These are phyloP conservation scores for Rosa persica DNA, from an alignment of 306 rosid genomes.

Conservation along the genomic window DNA sequence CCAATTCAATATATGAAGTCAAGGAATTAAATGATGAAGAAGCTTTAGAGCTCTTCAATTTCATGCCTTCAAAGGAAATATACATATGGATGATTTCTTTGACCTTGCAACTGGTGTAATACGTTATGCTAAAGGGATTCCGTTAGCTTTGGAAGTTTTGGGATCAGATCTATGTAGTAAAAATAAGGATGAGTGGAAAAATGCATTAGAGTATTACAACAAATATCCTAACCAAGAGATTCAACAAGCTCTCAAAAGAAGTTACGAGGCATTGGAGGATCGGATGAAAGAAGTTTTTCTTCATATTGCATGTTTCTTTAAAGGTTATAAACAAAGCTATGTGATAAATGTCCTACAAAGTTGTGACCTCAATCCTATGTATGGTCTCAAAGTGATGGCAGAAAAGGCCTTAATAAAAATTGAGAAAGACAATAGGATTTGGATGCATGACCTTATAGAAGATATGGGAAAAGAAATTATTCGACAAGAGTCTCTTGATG, in stretches of 20 bases:
- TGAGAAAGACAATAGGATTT: neutral
- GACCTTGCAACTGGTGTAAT: neutral
- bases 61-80: neutral
- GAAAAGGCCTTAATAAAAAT: slow-evolving; percentile 17
- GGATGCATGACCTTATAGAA: slow-evolving; percentile 47
- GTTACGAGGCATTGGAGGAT: slow-evolving; percentile 33
- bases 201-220: slow-evolving; percentile 32
- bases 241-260: slow-evolving; percentile 31
- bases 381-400: neutral
- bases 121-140: slow-evolving; percentile 4
- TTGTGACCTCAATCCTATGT: slow-evolving; percentile 23
- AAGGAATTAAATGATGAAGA: neutral
- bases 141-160: slow-evolving; percentile 39
- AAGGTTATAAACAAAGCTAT: slow-evolving; percentile 5
- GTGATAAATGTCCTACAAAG: slow-evolving; percentile 33
- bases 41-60: neutral
- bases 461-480: slow-evolving; percentile 37
- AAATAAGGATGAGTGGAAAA: slow-evolving; percentile 29
- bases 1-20: neutral
- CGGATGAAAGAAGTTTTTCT: slow-evolving; percentile 27
- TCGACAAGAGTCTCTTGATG: slow-evolving; percentile 13
- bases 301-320: slow-evolving; percentile 43
- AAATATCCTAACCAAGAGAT: slow-evolving; percentile 31
- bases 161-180: slow-evolving; percentile 33
- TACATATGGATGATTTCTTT: neutral